Percentiles rank a stretch among this genome's conserved stretches.
These are phyloP conservation scores for Collybia sordida DNA, from an alignment of 768 basidiomycete species.

Conservation along the genomic window DNA sequence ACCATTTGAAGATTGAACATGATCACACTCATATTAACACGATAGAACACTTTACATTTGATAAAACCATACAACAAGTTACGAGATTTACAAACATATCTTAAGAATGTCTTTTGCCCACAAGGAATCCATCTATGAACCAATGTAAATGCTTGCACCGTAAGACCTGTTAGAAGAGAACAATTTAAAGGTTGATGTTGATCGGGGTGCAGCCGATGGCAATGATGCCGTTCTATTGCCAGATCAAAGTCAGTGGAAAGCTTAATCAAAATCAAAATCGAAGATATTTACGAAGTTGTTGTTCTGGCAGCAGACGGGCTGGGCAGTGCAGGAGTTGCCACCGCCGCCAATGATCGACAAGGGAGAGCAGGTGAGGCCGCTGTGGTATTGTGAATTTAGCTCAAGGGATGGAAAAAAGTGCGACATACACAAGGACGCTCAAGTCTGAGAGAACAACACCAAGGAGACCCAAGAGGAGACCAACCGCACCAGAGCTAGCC, in stretches of 20 bases:
- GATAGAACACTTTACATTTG: no score
- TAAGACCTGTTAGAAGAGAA: no score
- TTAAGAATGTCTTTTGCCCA: no score
- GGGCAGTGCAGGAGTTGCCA: constrained; percentile 26
- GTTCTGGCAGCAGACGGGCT: constrained; percentile 36
- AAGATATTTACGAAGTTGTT: constrained; percentile 32
- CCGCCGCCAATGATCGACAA: constrained; percentile 22
- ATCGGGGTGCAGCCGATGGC: constrained; percentile 36
- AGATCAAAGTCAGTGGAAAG: not conserved
- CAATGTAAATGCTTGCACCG: no score
- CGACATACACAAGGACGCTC: constrained; percentile 25
- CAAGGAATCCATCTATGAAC: no score
- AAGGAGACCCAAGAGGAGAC: constrained; percentile 27
- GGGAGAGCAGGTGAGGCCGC: constrained; percentile 33
- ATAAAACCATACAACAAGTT: no score
- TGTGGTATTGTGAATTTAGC: not conserved
- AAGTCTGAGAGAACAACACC: constrained; percentile 24
- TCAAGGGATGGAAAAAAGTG: not conserved
- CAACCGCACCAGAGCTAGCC: constrained; percentile 15
- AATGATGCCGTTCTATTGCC: constrained; percentile 30
- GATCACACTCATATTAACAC: no score
- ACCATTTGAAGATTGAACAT: no score
- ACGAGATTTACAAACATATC: no score
- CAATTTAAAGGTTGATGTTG: constrained; percentile 28
- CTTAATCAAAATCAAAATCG: not conserved